Evolutionary conservation across 1,139 yeast species (phyloP), one percentile per base, ranked within the genome.

Genomic region (Geotrichum histeridarum): DNA sequence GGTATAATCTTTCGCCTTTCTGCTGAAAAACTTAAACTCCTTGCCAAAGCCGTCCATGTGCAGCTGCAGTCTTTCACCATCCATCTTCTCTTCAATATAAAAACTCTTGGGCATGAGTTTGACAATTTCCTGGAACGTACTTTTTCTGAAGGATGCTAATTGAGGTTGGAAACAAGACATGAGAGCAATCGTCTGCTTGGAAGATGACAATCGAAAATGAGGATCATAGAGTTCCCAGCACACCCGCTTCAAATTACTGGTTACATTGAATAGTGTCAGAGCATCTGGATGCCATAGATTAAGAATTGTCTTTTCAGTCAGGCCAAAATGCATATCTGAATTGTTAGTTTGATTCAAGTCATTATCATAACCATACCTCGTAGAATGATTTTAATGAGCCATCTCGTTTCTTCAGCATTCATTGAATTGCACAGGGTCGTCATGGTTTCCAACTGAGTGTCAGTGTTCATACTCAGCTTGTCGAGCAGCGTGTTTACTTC

Each of bases 11-110:
- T 82, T 81, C 8, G 86, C 84, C 49, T 82, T 75, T 60, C 97
- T 74, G 48, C 90, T 81, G 63, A 72, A 85, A 69, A 81, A 90
- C 57, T 77, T 77, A 63, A 85, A 80, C 3, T 69, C 66, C 8
- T 67, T 61, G 53, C 76, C 73, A 55, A 64, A 70, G 8, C 69
- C 65, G 31, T 69, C 69, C 69, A 78, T 73, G 67, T 93, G 98
- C 39, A 90, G 61, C 52, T 87, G 83, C 66, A 88, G 82, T 60
- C 99, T 71, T 66, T 91, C 98, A 2, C 99, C 99, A 69, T 93
- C 98, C 73, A 90, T 78, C 66, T 93, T 93, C 67, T 93, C 97
- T 64, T 93, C 98, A 30, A 93, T 81, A 55, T 77, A 79, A 64
- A 89, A 89, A 7, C 62, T 50, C 2, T 54, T 54, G 4, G 61